phyloP scores from a whole-genome alignment of 768 basidiomycete species.

The Coprinopsis sp. region DNA sequence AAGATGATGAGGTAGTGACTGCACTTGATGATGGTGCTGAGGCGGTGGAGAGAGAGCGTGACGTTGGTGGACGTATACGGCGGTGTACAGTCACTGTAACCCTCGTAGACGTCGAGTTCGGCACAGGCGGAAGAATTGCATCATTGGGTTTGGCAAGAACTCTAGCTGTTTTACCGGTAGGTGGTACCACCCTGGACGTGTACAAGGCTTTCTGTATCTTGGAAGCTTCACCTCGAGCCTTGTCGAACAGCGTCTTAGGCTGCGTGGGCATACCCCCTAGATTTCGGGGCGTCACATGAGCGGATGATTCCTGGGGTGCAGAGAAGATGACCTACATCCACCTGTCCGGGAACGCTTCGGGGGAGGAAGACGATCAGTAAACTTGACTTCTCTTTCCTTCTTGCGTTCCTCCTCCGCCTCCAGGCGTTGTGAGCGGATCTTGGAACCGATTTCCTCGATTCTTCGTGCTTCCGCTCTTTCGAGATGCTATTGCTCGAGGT shows the following conservation, averaged over 20 bases:
- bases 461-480: conserved; percentile 57
- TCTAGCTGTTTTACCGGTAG: conserved; percentile 39
- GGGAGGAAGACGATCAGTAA: conserved; percentile 66
- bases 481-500: conserved; percentile 36
- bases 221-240: conserved; percentile 65
- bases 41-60: conserved; percentile 15
- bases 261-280: conserved; percentile 34
- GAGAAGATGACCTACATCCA: conserved; percentile 41
- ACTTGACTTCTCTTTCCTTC: conserved; percentile 71
- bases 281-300: conserved; percentile 11
- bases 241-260: conserved; percentile 74
- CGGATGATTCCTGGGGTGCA: conserved; percentile 13
- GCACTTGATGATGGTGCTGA: conserved; percentile 11
- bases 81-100: conserved; percentile 44
- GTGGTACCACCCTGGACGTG: conserved; percentile 47
- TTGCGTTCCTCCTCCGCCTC: conserved; percentile 73
- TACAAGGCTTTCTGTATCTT: conserved; percentile 63
- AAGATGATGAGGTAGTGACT: neutral
- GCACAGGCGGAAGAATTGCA: conserved; percentile 29
- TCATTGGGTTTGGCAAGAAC: conserved; percentile 33
- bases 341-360: conserved; percentile 52
- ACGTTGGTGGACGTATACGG: conserved; percentile 17
- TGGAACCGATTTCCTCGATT: conserved; percentile 57
- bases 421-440: conserved; percentile 60
- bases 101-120: conserved; percentile 34